Conservation (phyloP, 306 rosid genomes). For the Cicer judaicum region DNA sequence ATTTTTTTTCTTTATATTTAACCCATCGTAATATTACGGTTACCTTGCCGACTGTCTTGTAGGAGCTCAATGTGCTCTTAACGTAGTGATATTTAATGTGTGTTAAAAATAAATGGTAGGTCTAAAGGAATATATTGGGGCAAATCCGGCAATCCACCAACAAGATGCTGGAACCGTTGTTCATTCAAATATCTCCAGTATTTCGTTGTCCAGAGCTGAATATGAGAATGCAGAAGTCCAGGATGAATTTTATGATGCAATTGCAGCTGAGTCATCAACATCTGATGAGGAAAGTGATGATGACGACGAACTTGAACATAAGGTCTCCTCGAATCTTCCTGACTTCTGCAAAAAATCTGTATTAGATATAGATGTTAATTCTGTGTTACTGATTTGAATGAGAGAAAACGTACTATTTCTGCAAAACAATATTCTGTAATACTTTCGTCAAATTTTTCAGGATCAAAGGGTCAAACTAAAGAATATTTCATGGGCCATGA, state of each 20-base stretch:
- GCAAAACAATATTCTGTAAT: constrained; percentile 35
- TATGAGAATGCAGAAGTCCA: constrained; percentile 59
- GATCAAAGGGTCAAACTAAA: constrained; percentile 55
- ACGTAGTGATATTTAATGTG: constrained; percentile 29
- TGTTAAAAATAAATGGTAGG: constrained; percentile 55
- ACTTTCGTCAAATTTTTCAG: constrained; percentile 46
- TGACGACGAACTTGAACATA: constrained; percentile 28
- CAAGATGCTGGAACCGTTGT: constrained; percentile 51
- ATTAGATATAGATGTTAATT: not conserved
- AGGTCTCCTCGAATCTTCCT: constrained; percentile 52
- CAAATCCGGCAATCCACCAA: constrained; percentile 66
- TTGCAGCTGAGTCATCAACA: constrained; percentile 64
- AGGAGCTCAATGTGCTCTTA: not conserved
- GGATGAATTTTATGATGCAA: constrained; percentile 95
- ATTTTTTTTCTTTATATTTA: too few species aligned
- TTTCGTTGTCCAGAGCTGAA: constrained; percentile 57
- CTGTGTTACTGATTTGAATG: not conserved
- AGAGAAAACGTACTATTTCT: not conserved
- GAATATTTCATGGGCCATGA: constrained; percentile 61
- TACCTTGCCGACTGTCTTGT: too few species aligned
- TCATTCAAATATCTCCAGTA: constrained; percentile 59
- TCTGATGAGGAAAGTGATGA: constrained; percentile 50
- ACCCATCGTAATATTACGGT: too few species aligned
- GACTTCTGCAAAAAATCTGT: constrained; percentile 10
- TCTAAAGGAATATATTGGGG: constrained; percentile 84